Evolutionary conservation across 495 filamentous ascomycete genomes (phyloP).

Genomic region (Aspergillus panamensis): DNA sequence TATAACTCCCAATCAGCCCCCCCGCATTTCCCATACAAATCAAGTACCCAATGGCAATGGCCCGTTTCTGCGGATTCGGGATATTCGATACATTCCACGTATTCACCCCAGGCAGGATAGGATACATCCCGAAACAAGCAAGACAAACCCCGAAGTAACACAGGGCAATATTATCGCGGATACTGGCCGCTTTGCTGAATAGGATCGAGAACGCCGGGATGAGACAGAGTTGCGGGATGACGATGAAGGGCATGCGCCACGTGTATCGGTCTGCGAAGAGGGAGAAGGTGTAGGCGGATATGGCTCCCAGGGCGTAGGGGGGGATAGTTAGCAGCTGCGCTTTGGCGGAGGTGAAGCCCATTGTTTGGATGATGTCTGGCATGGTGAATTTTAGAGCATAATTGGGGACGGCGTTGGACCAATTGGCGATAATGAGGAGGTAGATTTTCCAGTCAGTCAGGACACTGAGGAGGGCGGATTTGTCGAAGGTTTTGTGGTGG

Average conservation of each 20-base stretch:
- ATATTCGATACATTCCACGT: conserved; percentile 29
- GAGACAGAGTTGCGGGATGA: conserved; percentile 15
- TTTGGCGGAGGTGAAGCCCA: conserved; percentile 43
- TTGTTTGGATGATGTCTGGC: conserved; percentile 46
- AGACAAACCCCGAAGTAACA: conserved; percentile 25
- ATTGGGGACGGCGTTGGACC: conserved; percentile 43
- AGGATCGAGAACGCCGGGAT: conserved; percentile 22
- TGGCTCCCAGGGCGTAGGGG: conserved; percentile 24
- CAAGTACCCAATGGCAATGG: conserved; percentile 23
- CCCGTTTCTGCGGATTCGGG: conserved; percentile 19
- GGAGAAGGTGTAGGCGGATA: conserved; percentile 19
- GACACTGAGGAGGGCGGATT: conserved; percentile 9
- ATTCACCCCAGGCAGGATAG: conserved; percentile 25
- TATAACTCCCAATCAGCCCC: conserved; percentile 24
- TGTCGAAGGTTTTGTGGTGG: conserved; percentile 9
- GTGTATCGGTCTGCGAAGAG: conserved; percentile 22
- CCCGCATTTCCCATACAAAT: conserved; percentile 24
- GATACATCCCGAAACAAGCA: conserved; percentile 27
- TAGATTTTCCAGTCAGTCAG: conserved; percentile 22
- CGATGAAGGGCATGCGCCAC: conserved; percentile 31
- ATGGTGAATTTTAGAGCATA: conserved; percentile 45
- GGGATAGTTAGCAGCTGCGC: conserved; percentile 35
- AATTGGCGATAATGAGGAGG: conserved; percentile 29
- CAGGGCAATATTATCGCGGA: conserved; percentile 20
- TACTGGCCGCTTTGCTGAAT: conserved; percentile 16